phyloP scores from a whole-genome alignment of 305 asterid genomes.

The Fraxinus albicans region DNA sequence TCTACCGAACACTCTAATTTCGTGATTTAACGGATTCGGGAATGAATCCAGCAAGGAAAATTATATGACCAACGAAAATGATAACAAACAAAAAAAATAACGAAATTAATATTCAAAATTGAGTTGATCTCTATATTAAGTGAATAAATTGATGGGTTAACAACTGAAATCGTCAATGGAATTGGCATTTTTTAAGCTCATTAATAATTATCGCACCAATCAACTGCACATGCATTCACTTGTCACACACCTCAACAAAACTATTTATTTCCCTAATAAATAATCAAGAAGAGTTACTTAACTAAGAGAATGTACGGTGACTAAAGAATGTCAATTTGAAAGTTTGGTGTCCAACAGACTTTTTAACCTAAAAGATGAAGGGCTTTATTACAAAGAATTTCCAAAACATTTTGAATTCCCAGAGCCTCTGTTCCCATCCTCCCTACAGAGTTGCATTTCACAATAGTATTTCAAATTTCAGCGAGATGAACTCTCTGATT shows the following conservation, averaged over 20 bases:
- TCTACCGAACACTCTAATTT: too few species aligned
- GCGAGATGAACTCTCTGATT: not conserved
- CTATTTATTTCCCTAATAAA: not conserved
- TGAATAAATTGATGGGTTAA: not conserved
- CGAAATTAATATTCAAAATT: not conserved
- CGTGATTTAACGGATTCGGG: not conserved
- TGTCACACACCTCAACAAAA: not conserved
- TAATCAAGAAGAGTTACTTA: not conserved
- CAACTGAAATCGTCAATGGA: not conserved
- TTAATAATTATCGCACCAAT: not conserved
- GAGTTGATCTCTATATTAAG: not conserved
- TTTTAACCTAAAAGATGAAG: not conserved
- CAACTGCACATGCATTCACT: not conserved
- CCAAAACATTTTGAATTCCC: slow-evolving; percentile 34
- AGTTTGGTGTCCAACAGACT: not conserved
- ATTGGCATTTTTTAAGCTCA: not conserved
- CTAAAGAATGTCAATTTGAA: not conserved
- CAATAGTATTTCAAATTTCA: not conserved
- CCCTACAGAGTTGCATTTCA: slow-evolving; percentile 10
- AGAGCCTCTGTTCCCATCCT: not conserved
- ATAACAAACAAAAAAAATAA: not conserved
- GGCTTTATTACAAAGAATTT: slow-evolving; percentile 27
- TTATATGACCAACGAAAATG: not conserved
- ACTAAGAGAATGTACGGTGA: not conserved
- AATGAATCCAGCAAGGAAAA: not conserved